Base-by-base conservation (phyloP, 768 basidiomycete species). In the Amanita thiersii region DNA sequence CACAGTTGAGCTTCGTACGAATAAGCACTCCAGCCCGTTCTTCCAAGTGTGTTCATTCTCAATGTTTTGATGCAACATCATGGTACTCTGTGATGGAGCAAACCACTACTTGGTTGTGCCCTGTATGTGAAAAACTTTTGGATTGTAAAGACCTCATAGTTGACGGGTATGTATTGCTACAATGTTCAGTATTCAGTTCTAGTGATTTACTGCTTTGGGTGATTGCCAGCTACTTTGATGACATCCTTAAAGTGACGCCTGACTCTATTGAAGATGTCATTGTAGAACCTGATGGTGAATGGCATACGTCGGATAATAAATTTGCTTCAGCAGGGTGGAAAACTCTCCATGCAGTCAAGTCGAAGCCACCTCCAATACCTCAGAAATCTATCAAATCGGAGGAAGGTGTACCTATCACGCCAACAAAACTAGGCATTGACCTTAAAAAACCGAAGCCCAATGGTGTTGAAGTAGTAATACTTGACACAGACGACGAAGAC, bases 21-120 rank as follows among this genome's bases (percentile, higher is more conserved):
- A 79, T 99, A 43, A 68, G 62, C 24, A 83, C 75, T 0, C 94
- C 96, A 5, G 81, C 86, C 57, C 86, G 94, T 21, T 93, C 96
- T 0, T 71, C 66, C n/a, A 68, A 71, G 45, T 98, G 96, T 54
- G 79, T 86, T 26, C 96, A 98, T 60, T 65, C 86, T 5, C 87
- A 92, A 51, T 99, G 96, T 58, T 99, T 98, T 61, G 96, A 99
- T 60, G 92, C 92, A 0, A 72, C 71, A 12, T 89, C 86, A 29
- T 99, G 92, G 92, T 89, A 85, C 54, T 82, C 83, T 3, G 79
- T 94, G 57, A 98, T 96, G 79, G 88, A 94, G 54, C 83, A 89
- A 63, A 97, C 92, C 6, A 96, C 94, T 2, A 92, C 91, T 21
- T 99, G 88, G 85, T 60, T 84, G 34, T 98, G 96, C 61, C 94